Conservation (phyloP, 1,139 yeast species). For the Yamadazyma atmosphaerica region DNA sequence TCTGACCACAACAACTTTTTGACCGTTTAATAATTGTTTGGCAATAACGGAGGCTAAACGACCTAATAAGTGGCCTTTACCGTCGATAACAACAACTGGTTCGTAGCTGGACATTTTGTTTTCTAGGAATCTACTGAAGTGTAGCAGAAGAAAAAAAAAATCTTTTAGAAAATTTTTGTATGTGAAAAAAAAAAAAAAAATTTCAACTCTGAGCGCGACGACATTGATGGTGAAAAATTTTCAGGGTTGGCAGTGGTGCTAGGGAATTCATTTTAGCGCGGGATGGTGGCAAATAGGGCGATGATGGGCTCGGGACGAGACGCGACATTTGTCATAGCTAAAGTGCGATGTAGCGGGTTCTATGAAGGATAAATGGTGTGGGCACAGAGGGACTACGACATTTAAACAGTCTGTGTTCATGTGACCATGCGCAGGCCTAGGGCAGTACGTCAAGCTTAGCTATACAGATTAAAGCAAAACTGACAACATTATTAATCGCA, state of each 20-base stretch:
- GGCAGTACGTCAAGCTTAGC: too few species aligned
- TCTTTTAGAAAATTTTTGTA: conserved; percentile 7
- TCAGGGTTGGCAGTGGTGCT: not conserved
- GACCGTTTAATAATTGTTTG: conserved; percentile 97
- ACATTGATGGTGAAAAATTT: not conserved
- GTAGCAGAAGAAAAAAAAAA: conserved; percentile 8
- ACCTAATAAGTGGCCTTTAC: conserved; percentile 99
- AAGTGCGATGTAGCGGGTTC: too few species aligned
- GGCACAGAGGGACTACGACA: too few species aligned
- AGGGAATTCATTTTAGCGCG: too few species aligned
- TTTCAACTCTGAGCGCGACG: not conserved
- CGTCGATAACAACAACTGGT: conserved; percentile 97
- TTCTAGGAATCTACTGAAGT: conserved; percentile 7
- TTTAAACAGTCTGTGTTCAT: too few species aligned
- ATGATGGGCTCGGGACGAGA: not conserved
- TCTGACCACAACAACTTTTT: conserved; percentile 96
- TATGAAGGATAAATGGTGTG: too few species aligned
- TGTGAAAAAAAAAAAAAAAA: conserved; percentile 5
- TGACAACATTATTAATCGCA: too few species aligned
- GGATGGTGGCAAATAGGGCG: not conserved
- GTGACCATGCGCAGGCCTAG: too few species aligned
- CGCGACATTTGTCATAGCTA: not conserved
- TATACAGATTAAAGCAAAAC: too few species aligned
- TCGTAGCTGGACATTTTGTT: conserved; percentile 79
- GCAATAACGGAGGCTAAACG: conserved; percentile 99